Evolutionary conservation across 345 rosid species (phyloP), one percentile per base, ranked within the genome.

Genomic region (Eucalyptus rudis): DNA sequence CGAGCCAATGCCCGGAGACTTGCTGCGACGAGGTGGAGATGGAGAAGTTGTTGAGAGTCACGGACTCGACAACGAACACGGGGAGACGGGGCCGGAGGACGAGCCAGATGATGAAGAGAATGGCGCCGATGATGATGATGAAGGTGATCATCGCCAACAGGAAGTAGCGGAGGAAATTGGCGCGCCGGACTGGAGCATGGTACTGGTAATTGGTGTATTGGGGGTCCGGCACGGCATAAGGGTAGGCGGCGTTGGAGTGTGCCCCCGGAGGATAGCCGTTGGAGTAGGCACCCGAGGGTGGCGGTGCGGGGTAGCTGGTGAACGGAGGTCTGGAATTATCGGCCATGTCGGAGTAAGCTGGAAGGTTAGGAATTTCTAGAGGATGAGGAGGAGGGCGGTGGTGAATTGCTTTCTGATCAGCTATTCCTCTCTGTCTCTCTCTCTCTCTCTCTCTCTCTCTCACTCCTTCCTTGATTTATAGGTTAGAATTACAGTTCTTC

Each of bases 41-140:
- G 86, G 93, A 95, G 92, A 94, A 96, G 84, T 93, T 90, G 91
- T 97, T 89, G 81, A 95, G 89, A 25, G 97, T 92, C 88, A 97
- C 89, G 13, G 97, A 94, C 20, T 91, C 90, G 62, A 96, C 45
- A 33, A 62, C 62, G 91, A 95, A 93, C 43, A 90, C 90, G 3
- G 99, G 99, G 12, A 52, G 24, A 10, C 24, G 56, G 24, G 56
- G 56, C 56, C 24, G 24, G 56, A 52, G 24, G 56, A 52, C 4
- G 24, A 52, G 24, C 56, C 24, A 52, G 56, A 52, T 1, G 56
- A 52, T 19, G 56, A 52, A 52, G 56, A 52, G 56, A 52, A 52
- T 52, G 56, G 56, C 56, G 24, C 56, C 56, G 1, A 52, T 52
- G 56, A 96, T 80, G 81, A 94, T 20, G 87, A 90, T 45, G 88